Conservation (phyloP, 257 asterid genomes). For the Primulina huaijiensis region DNA sequence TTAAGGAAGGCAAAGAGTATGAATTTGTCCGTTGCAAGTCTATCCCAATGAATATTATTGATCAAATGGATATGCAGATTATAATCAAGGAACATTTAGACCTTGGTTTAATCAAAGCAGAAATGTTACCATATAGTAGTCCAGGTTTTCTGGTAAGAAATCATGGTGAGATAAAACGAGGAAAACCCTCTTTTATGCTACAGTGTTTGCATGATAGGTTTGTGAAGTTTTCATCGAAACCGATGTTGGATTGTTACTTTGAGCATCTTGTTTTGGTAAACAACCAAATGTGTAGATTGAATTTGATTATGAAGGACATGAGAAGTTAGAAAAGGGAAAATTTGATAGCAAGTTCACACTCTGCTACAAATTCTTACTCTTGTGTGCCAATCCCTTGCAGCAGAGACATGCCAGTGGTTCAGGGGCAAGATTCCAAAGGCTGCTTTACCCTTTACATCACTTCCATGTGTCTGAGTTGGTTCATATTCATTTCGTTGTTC, state of each 20-base stretch:
- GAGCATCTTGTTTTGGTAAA: not conserved
- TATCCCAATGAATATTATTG: too few species aligned
- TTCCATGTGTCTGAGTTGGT: not conserved
- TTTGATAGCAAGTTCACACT: not conserved
- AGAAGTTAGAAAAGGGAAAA: not conserved
- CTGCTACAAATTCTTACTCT: not conserved
- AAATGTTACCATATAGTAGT: too few species aligned
- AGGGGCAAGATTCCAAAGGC: not conserved
- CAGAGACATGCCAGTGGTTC: not conserved
- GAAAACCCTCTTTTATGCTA: slow-evolving; percentile 4
- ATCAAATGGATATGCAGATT: too few species aligned
- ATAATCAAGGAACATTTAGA: too few species aligned
- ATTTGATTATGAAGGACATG: not conserved
- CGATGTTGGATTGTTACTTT: not conserved
- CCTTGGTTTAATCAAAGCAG: too few species aligned
- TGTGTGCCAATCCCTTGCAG: not conserved
- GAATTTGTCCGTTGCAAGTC: too few species aligned
- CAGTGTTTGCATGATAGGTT: not conserved
- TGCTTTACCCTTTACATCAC: not conserved
- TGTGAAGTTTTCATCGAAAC: not conserved
- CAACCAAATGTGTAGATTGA: not conserved
- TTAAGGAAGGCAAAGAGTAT: too few species aligned
- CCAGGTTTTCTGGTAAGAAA: too few species aligned
- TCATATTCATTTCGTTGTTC: not conserved
- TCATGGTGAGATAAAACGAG: too few species aligned